These are phyloP conservation scores for Phytopythium ostracodes DNA, from an alignment of 352 stramenopile species.

Conservation along the genomic window DNA sequence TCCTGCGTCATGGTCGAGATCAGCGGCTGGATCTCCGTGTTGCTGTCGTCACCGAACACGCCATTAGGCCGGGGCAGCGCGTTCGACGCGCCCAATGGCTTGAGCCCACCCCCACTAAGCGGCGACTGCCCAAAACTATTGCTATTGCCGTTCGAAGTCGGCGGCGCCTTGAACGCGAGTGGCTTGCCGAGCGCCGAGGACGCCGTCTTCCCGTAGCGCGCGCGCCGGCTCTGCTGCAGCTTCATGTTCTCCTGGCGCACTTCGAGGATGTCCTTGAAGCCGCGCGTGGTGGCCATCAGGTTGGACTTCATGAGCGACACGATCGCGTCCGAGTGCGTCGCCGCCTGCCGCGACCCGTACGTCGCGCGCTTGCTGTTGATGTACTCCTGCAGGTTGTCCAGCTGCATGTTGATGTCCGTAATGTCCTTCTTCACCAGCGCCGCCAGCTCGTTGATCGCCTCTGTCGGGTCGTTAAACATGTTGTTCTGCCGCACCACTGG, in stretches of 20 bases:
- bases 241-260: constrained; percentile 87
- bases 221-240: constrained; percentile 74
- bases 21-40: constrained; percentile 55
- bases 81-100: constrained; percentile 40
- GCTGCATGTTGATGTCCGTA: constrained; percentile 81
- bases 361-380: constrained; percentile 61
- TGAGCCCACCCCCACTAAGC: constrained; percentile 28
- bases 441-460: constrained; percentile 80
- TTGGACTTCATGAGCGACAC: constrained; percentile 85
- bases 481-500: constrained; percentile 85
- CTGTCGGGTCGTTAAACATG: constrained; percentile 87
- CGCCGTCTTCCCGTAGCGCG: constrained; percentile 71
- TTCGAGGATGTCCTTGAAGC: constrained; percentile 85
- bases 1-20: constrained; percentile 74
- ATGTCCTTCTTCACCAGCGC: constrained; percentile 86
- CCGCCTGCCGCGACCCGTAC: constrained; percentile 58
- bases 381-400: constrained; percentile 82
- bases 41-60: constrained; percentile 17
- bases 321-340: constrained; percentile 78
- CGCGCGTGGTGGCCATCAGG: constrained; percentile 69
- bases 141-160: constrained; percentile 1
- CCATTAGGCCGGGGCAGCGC: constrained; percentile 55
- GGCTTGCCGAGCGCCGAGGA: constrained; percentile 72
- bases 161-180: constrained; percentile 56
- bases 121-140: constrained; percentile 8